Percentiles rank a stretch among this genome's conserved stretches.
Conservation (phyloP, 208 protist species). For the Trichomonas vaginalis region DNA sequence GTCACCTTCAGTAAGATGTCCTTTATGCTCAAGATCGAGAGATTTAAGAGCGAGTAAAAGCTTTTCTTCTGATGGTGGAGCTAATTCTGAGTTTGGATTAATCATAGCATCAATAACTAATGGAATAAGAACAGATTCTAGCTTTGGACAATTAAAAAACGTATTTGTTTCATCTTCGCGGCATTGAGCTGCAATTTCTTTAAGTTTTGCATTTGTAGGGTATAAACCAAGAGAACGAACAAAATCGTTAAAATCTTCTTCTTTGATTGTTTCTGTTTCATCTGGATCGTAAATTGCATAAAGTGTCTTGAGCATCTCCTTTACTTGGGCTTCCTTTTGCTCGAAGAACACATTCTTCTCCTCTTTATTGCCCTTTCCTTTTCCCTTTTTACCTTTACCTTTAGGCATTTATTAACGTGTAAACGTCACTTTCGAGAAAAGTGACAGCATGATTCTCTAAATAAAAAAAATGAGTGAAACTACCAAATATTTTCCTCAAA, state of each 20-base stretch:
- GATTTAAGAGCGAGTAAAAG: neutral
- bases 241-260: neutral
- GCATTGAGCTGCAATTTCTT: neutral
- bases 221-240: neutral
- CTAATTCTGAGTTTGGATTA: neutral
- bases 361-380: neutral
- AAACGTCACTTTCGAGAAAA: no score
- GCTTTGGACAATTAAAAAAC: neutral
- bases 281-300: neutral
- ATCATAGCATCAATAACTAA: neutral
- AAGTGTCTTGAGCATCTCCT: neutral
- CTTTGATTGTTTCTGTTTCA: neutral
- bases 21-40: constrained; percentile 4
- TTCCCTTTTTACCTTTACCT: neutral
- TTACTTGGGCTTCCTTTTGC: neutral
- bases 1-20: neutral
- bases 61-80: neutral
- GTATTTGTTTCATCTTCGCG: neutral
- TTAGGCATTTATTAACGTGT: neutral
- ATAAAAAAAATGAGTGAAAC: no score
- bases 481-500: neutral
- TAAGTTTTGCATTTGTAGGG: neutral
- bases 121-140: neutral
- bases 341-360: neutral
- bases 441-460: no score